Evolutionary conservation across 2,329 filamentous ascomycete genomes (phyloP), one percentile per base, ranked within the genome.

Genomic region (Exophiala oligosperma): DNA sequence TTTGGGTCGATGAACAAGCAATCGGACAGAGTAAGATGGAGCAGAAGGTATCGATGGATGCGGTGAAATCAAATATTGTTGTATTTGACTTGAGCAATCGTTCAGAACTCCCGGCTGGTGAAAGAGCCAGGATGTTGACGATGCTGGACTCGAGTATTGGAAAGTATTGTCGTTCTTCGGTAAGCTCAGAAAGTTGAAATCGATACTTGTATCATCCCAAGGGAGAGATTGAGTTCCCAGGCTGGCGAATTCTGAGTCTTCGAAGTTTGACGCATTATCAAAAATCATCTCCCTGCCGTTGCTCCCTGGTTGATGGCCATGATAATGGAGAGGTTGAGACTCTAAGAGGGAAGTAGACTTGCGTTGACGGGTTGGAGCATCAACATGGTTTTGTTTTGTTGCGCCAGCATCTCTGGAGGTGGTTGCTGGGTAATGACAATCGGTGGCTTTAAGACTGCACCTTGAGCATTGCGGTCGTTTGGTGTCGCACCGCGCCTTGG

Each of bases 401-500:
- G 32, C 23, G 17, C 21, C 46, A 38, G 47, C 14, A 24, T 35
- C 35, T 60, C 58, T 64, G 9, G 57, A 26, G 28, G 58, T 50
- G 28, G 56, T 68, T 8, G 60, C 54, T 28, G 72, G 67, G 67
- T 76, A 77, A n/a, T 66, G 68, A 53, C 75, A 78, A 54, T 70
- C 64, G 48, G 71, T 64, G 26, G 54, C 70, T 62, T 72, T 76
- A 43, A 57, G 59, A 48, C 61, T 62, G 58, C 76, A 78, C 54
- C 73, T 71, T 44, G 73, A 73, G 66, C 76, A 77, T 65, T 61
- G 38, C 2, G 75, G 74, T 47, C 62, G 66, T 48, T 52, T 66
- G 23, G 71, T 71, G 66, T 77, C 74, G 60, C 75, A 77, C 28
- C 72, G 72, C 12, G 67, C 64, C 65, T 77, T 77, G 2, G 59